phyloP scores from a whole-genome alignment of 768 basidiomycete species.

The Grammothele lineata region DNA sequence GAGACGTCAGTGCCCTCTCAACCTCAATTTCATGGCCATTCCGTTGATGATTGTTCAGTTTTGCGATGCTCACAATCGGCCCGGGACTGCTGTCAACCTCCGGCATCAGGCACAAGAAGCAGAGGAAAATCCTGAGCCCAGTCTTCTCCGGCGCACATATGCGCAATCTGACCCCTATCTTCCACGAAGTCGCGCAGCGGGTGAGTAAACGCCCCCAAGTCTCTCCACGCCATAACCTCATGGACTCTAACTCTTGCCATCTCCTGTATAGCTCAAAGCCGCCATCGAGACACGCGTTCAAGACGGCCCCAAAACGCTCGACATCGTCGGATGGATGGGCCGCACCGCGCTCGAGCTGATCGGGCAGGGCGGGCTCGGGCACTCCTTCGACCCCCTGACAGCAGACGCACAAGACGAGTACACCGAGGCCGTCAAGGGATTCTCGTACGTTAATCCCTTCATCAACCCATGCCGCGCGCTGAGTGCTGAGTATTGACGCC shows the following conservation, averaged over 20 bases:
- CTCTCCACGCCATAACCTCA: too few relatives aligned
- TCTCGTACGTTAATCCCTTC: slow-evolving; percentile 4
- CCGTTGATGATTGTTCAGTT: too few relatives aligned
- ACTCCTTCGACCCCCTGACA: slow-evolving; percentile 10
- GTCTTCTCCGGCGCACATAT: slow-evolving; percentile 4
- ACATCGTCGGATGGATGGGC: slow-evolving; percentile 8
- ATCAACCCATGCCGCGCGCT: too few relatives aligned
- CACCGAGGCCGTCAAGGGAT: slow-evolving; percentile 1
- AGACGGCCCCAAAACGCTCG: not conserved
- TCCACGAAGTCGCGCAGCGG: not conserved
- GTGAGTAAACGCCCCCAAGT: too few relatives aligned
- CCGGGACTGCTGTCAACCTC: not conserved
- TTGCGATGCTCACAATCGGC: too few relatives aligned
- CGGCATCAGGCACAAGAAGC: not conserved
- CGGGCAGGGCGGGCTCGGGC: slow-evolving; percentile 9
- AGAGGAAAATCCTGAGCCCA: slow-evolving; percentile 7
- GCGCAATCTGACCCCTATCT: slow-evolving; percentile 5
- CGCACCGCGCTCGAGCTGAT: slow-evolving; percentile 14
- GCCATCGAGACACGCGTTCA: not conserved
- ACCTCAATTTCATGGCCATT: too few relatives aligned
- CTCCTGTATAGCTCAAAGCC: too few relatives aligned
- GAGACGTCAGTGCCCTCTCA: too few relatives aligned
- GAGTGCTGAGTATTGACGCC: too few relatives aligned
- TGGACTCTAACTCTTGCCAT: too few relatives aligned
- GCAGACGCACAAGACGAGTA: slow-evolving; percentile 4